Evolutionary conservation across 805 yeast species (phyloP), one percentile per base, ranked within the genome.

Genomic region (Kuraishia piskuri): DNA sequence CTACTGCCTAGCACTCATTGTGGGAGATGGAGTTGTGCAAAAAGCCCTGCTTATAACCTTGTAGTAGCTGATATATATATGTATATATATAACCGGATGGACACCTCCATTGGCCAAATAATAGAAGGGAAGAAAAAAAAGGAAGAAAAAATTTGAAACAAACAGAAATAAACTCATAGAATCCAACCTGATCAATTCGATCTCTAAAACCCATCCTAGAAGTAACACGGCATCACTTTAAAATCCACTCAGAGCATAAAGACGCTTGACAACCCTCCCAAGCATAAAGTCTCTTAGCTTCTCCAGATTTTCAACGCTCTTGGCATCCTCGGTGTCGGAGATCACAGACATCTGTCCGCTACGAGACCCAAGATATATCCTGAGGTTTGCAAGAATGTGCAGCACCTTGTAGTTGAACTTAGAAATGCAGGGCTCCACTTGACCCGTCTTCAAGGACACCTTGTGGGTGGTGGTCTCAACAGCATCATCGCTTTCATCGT

Each of bases 321-420:
- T 20, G 47, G 23, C 23, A 22, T 44, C 23, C 47, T 20, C 47
- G 14, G n/a, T 22, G 22, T 20, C 22, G 9, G 12, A 22, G 47
- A 44, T 4, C 4, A 20, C 23, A 6, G 47, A 20, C 52, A 9
- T 6, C 31, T 47, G 21, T 17, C 49, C 56, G 24, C 53, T 52
- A 19, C 57, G 46, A 48, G 61, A 60, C 10, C 68, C 68, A 25
- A 63, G 58, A 53, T 63, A 66, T n/a, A 66, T 64, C 53, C 70
- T 58, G 64, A 66, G 58, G 46, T 63, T 60, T 21, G 63, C 67
- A 25, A 63, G 51, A 8, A 65, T 60, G 48, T 66, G 63, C 24
- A 63, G 48, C 26, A 66, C 49, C 31, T 63, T 63, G 57, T 60
- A 59, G 50, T 61, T 63, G 24, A 63, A 54, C 48, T 57, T 59